These are phyloP conservation scores for Clonostachys chloroleuca DNA, from an alignment of 2,329 filamentous ascomycete species.

Conservation along the genomic window DNA sequence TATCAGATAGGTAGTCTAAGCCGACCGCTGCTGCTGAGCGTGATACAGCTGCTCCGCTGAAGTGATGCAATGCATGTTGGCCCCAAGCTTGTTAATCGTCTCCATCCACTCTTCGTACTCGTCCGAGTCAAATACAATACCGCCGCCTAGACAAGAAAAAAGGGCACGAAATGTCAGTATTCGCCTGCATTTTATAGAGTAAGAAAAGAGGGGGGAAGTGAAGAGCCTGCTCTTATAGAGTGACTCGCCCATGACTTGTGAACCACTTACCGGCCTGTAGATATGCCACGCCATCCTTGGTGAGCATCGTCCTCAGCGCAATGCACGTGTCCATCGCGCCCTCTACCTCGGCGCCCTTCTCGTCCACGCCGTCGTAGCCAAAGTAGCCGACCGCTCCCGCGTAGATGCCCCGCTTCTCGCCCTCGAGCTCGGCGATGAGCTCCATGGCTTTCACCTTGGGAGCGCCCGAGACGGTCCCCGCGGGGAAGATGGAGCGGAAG, in stretches of 20 bases:
- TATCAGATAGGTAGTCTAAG: not conserved
- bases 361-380: conserved; percentile 72
- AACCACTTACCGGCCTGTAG: conserved; percentile 64
- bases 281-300: conserved; percentile 88
- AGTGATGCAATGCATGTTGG: conserved; percentile 85
- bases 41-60: conserved; percentile 69
- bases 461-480: conserved; percentile 90
- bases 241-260: too few species aligned
- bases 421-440: conserved; percentile 88
- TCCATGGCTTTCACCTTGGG: conserved; percentile 98
- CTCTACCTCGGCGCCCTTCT: conserved; percentile 58
- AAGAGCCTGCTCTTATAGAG: too few species aligned
- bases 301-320: conserved; percentile 84
- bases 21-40: conserved; percentile 19
- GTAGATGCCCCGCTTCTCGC: conserved; percentile 92
- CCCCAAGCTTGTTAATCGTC: conserved; percentile 87
- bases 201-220: not conserved
- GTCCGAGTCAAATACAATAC: conserved; percentile 93
- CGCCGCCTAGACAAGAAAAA: conserved; percentile 51
- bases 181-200: not conserved
- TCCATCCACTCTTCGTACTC: conserved; percentile 93
- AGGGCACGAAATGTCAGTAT: not conserved
- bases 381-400: conserved; percentile 97
- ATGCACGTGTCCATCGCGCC: conserved; percentile 90
- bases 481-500: conserved; percentile 94